Evolutionary conservation across 352 stramenopile genomes (phyloP).

Genomic region (Globisporangium ultimum): DNA sequence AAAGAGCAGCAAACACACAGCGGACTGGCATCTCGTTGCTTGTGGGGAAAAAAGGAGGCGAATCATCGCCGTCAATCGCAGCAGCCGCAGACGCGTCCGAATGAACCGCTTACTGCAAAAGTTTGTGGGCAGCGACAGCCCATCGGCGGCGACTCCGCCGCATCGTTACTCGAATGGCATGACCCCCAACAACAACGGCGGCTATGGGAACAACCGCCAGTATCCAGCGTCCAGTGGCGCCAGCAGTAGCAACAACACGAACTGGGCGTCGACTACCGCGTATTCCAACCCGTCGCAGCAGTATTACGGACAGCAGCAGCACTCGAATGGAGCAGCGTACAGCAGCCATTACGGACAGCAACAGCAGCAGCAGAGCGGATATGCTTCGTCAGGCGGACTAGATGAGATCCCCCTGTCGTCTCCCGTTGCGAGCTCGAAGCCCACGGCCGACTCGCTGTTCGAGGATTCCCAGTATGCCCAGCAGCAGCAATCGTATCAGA

Average conservation of each 20-base stretch:
- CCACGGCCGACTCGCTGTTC: constrained; percentile 29
- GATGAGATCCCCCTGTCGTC: constrained; percentile 35
- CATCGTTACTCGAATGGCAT: background rate
- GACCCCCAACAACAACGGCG: background rate
- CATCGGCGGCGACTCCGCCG: background rate
- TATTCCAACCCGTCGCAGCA: constrained; percentile 10
- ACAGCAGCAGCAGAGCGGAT: constrained; percentile 6
- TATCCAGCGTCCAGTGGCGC: background rate
- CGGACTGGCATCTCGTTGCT: background rate
- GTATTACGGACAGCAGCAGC: constrained; percentile 11
- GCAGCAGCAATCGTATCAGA: constrained; percentile 10
- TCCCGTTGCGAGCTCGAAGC: constrained; percentile 15
- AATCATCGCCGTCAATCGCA: background rate
- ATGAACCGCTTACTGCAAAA: constrained; percentile 21
- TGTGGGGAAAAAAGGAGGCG: background rate
- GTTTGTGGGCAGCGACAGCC: constrained; percentile 10
- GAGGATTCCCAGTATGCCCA: constrained; percentile 11
- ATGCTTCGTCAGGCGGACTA: background rate
- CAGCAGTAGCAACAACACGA: background rate
- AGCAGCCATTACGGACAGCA: background rate
- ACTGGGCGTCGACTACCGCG: constrained; percentile 2
- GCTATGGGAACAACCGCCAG: background rate
- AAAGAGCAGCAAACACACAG: background rate
- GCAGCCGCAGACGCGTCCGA: background rate
- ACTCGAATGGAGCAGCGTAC: constrained; percentile 1